These are phyloP conservation scores for Alisma plantagoaquatica DNA, from an alignment of 106 monocot genomes.

Conservation along the genomic window DNA sequence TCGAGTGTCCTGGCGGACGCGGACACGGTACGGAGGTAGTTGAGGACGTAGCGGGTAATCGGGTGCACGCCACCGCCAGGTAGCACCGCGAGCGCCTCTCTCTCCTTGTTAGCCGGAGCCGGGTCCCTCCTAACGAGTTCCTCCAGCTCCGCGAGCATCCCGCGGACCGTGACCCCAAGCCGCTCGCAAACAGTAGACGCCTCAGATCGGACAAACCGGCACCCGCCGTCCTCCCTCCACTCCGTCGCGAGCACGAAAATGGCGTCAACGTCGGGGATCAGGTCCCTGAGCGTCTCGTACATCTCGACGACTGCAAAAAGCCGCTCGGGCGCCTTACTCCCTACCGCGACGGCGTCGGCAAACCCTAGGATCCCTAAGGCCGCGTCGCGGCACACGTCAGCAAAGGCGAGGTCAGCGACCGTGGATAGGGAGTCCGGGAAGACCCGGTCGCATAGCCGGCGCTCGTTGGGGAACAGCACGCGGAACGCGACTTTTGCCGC, in stretches of 20 bases:
- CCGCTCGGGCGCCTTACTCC: constrained; percentile 41
- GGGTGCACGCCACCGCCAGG: constrained; percentile 67
- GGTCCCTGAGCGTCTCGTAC: constrained; percentile 54
- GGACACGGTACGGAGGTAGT: constrained; percentile 64
- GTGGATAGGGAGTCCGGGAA: constrained; percentile 27
- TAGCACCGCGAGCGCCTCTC: constrained; percentile 13
- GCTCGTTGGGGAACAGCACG: constrained; percentile 65
- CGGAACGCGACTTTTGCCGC: constrained; percentile 39
- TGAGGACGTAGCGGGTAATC: constrained; percentile 74
- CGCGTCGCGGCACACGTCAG: constrained; percentile 34
- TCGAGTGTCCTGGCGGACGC: constrained; percentile 50
- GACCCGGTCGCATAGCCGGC: constrained; percentile 51
- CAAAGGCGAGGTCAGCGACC: constrained; percentile 57
- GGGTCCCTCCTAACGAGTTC: constrained; percentile 67
- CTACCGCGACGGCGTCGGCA: constrained; percentile 39
- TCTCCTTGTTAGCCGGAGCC: constrained; percentile 15
- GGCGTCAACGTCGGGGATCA: constrained; percentile 42
- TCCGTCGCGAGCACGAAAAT: too few species aligned
- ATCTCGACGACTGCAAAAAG: constrained; percentile 65
- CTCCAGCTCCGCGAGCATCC: constrained; percentile 75
- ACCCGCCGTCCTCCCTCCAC: constrained; percentile 53
- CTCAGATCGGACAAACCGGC: constrained; percentile 29
- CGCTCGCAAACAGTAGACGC: constrained; percentile 28
- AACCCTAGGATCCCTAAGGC: constrained; percentile 52
- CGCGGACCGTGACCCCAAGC: constrained; percentile 43